phyloP scores from a whole-genome alignment of 345 rosid species.

The Mercurialis annua region DNA sequence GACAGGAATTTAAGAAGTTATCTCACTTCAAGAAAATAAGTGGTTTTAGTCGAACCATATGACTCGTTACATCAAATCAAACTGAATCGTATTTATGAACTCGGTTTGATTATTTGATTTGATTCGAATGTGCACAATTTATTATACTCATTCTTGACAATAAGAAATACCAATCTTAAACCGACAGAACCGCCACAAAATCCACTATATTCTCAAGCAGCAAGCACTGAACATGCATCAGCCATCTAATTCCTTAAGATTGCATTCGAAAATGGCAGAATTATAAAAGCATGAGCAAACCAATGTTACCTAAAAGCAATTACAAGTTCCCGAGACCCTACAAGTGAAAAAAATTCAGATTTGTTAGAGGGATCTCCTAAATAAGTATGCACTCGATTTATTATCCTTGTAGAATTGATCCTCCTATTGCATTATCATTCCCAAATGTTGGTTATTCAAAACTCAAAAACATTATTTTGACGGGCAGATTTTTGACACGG shows the following conservation, averaged over 20 bases:
- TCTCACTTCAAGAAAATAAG: too few relatives aligned
- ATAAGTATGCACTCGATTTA: constrained; percentile 82
- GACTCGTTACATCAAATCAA: background rate
- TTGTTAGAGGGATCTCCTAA: constrained; percentile 74
- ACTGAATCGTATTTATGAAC: too few relatives aligned
- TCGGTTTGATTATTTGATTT: too few relatives aligned
- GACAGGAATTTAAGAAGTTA: background rate
- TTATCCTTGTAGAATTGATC: constrained; percentile 91
- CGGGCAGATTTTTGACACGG: constrained; percentile 76
- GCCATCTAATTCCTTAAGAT: too few relatives aligned
- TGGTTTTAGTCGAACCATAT: background rate
- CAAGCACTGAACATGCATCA: too few relatives aligned
- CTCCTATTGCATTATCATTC: constrained; percentile 97
- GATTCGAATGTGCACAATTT: too few relatives aligned
- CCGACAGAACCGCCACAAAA: too few relatives aligned
- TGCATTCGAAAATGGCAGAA: too few relatives aligned
- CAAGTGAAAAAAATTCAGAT: constrained; percentile 72
- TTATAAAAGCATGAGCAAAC: too few relatives aligned
- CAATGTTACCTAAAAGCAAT: constrained; percentile 1
- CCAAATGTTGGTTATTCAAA: constrained; percentile 96
- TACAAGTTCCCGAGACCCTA: constrained; percentile 10
- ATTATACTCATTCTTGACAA: too few relatives aligned
- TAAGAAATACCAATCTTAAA: too few relatives aligned
- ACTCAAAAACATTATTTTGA: constrained; percentile 68
- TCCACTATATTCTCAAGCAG: too few relatives aligned